A percentile compares a stretch with the other conserved stretches of the same genome.
Evolutionary conservation across 2,329 filamentous ascomycete species (phyloP).

Genomic region (Magnaporthiopsis rhizophila): DNA sequence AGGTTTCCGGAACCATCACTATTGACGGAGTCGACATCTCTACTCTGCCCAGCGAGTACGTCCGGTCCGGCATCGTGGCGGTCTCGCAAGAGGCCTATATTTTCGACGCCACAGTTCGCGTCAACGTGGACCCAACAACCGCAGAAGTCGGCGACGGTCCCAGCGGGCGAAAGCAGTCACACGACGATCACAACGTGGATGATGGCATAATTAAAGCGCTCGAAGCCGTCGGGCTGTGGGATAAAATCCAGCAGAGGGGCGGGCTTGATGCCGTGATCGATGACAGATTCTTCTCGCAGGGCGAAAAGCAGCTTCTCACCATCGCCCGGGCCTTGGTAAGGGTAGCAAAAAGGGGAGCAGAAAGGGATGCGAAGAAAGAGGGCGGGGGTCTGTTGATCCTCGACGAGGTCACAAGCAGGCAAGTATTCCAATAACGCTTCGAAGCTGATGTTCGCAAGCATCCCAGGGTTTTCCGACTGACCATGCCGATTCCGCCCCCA

Average conservation of each 20-base stretch:
- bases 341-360: slow-evolving; percentile 16
- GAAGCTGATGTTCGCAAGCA: too few relatives aligned
- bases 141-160: slow-evolving; percentile 25
- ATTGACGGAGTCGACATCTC: slow-evolving; percentile 35
- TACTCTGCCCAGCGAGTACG: slow-evolving; percentile 16
- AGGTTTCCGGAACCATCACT: slow-evolving; percentile 30
- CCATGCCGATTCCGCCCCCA: slow-evolving; percentile 15
- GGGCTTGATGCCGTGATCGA: slow-evolving; percentile 29
- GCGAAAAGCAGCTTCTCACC: slow-evolving; percentile 43
- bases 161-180: neutral
- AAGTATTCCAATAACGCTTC: neutral
- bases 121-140: slow-evolving; percentile 38
- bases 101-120: slow-evolving; percentile 37
- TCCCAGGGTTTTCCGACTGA: neutral
- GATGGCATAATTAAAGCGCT: slow-evolving; percentile 13
- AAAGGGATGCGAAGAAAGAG: slow-evolving; percentile 4
- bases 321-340: slow-evolving; percentile 38
- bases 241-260: slow-evolving; percentile 26
- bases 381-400: slow-evolving; percentile 28
- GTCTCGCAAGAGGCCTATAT: slow-evolving; percentile 45
- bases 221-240: slow-evolving; percentile 15
- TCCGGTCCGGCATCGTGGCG: slow-evolving; percentile 28
- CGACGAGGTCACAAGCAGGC: slow-evolving; percentile 34
- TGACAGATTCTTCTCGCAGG: slow-evolving; percentile 26
- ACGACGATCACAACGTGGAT: neutral